These are phyloP conservation scores for Chlamydomonas urium DNA, from an alignment of 139 green algal genomes.

Conservation along the genomic window DNA sequence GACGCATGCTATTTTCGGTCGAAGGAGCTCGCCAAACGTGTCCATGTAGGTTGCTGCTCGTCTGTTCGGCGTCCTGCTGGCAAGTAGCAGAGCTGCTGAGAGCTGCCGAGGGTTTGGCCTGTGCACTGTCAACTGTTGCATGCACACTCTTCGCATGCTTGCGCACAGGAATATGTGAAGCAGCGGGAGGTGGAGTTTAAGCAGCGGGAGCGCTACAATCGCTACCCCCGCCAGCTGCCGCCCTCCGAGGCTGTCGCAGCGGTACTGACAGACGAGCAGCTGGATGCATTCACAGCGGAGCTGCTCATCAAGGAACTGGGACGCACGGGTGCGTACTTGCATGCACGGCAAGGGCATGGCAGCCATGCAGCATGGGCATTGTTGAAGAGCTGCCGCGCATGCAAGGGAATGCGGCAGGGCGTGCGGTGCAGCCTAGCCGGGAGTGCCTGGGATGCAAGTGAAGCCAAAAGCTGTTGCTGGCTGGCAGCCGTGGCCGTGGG, in stretches of 20 bases:
- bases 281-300: slow-evolving; percentile 7
- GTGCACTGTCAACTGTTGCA: too few species aligned
- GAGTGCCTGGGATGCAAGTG: neutral
- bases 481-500: neutral
- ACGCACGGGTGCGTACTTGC: neutral
- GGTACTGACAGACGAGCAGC: neutral
- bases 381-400: too few species aligned
- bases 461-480: neutral
- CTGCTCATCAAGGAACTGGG: slow-evolving; percentile 8
- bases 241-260: neutral
- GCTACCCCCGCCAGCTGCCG: neutral
- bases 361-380: neutral
- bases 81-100: neutral
- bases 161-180: slow-evolving; percentile 2
- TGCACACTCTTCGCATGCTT: neutral
- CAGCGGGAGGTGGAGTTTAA: neutral
- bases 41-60: neutral
- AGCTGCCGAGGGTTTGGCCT: too few species aligned
- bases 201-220: neutral
- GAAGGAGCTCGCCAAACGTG: neutral
- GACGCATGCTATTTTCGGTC: neutral
- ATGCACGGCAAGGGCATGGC: too few species aligned
- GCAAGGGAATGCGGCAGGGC: too few species aligned
- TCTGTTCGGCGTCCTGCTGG: neutral
- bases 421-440: neutral